Base-by-base conservation (phyloP, 2,329 filamentous ascomycete species). In the Aspergillus ruber region DNA sequence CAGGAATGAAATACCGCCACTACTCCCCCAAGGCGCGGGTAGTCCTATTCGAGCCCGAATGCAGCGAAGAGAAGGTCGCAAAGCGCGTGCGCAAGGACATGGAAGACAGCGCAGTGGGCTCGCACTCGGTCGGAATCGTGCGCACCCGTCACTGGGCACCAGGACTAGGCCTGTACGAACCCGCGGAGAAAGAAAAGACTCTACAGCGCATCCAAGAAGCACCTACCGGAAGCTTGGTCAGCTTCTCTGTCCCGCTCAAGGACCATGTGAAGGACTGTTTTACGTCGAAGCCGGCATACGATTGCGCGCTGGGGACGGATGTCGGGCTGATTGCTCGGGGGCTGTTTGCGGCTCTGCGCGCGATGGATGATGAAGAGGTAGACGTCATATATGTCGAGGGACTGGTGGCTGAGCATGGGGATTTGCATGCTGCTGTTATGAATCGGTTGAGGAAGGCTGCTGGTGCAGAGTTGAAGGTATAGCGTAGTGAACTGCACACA, bases 1-100 rank as follows among this genome's bases (percentile, higher is more conserved):
- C 93, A 0, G 93, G 93, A 1, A 98, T 98, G 93, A 98, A 98
- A 70, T 98, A 98, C 66, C 88, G 93, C 64, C 93, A 98, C 66
- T 98, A 98, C 63, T 95, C 90, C 39, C 93, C 93, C 1, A 88
- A 84, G 66, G 94, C 93, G 1, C 82, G 78, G 41, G 90, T 98
- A 2, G 74, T 95, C 12, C 74, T 97, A 1, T 95, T 90, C 63
- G 88, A 95, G 64, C 70, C 79, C 25, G 74, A 71, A 1, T 63
- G 65, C 52, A 55, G 54, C 39, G 46, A 53, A 17, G 40, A 51
- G 3, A 58, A 56, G 7, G 61, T 69, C 15, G 49, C 58, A 23
- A 52, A 56, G 7, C 67, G 65, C 18, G 60, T 73, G 6, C 55
- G 56, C 20, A 55, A 59, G 17, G 65, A 72, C 41, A 44, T 68